Evolutionary conservation across 2,329 filamentous ascomycete genomes (phyloP).

Genomic region (Fusarium secorum): DNA sequence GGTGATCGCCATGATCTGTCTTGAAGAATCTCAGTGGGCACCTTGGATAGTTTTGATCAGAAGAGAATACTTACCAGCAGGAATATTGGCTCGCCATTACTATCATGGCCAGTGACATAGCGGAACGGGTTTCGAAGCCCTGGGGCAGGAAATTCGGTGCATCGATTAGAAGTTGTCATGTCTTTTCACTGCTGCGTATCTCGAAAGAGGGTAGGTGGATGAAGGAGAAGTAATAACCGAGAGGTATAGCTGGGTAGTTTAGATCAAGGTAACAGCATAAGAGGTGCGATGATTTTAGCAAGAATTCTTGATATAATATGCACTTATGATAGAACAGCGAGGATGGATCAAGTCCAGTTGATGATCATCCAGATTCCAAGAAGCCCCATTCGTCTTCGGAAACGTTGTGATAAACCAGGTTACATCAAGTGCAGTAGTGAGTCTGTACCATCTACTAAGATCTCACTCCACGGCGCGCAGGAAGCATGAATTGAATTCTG

Average conservation of each 20-base stretch:
- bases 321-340: neutral
- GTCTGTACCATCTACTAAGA: neutral
- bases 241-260: too few species aligned
- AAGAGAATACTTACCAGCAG: neutral
- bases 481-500: neutral
- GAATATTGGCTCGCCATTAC: neutral
- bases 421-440: neutral
- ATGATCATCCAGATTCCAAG: too few species aligned
- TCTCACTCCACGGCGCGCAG: neutral
- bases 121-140: neutral
- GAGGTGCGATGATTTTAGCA: too few species aligned
- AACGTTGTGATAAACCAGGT: neutral
- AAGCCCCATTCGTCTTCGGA: neutral
- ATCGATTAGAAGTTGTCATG: neutral
- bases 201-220: neutral
- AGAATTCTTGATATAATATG: neutral
- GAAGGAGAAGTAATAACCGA: too few species aligned
- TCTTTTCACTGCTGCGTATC: neutral
- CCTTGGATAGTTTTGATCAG: fast-evolving
- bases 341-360: fast-evolving
- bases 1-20: neutral
- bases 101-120: neutral
- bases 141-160: neutral
- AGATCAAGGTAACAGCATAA: too few species aligned
- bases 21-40: fast-evolving